phyloP scores from a whole-genome alignment of 345 rosid species.

The Barbarea vulgaris region DNA sequence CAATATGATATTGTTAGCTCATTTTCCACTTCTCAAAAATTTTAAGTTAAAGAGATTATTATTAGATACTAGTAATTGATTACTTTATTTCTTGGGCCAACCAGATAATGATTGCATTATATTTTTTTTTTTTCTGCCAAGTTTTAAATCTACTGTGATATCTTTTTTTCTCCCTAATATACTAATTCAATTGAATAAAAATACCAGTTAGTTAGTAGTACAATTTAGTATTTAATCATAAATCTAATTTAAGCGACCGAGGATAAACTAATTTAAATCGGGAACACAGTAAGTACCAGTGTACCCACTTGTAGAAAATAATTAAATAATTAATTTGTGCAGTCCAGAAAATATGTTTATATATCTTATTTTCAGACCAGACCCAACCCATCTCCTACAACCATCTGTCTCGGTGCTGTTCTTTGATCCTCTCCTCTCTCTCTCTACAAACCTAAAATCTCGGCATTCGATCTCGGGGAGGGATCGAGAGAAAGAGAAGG shows the following conservation, averaged over 20 bases:
- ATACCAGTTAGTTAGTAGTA: not conserved
- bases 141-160: not conserved
- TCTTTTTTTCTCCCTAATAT: not conserved
- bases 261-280: not conserved
- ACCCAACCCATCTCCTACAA: conserved; percentile 39
- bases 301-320: conserved; percentile 21
- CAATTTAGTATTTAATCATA: not conserved
- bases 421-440: conserved; percentile 17
- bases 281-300: not conserved
- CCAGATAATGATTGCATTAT: not conserved
- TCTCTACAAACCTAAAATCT: conserved; percentile 40
- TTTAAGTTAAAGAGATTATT: not conserved
- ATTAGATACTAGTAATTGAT: not conserved
- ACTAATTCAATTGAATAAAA: not conserved
- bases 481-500: conserved; percentile 9
- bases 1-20: not conserved
- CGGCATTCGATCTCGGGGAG: conserved; percentile 36
- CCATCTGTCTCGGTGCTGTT: conserved; percentile 41
- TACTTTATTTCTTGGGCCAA: not conserved
- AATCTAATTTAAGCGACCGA: not conserved
- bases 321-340: not conserved
- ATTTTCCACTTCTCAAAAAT: not conserved
- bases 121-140: not conserved
- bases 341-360: conserved; percentile 2
- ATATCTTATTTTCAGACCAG: conserved; percentile 31